phyloP scores from a whole-genome alignment of 352 stramenopile species.

The Peronospora tabacina region DNA sequence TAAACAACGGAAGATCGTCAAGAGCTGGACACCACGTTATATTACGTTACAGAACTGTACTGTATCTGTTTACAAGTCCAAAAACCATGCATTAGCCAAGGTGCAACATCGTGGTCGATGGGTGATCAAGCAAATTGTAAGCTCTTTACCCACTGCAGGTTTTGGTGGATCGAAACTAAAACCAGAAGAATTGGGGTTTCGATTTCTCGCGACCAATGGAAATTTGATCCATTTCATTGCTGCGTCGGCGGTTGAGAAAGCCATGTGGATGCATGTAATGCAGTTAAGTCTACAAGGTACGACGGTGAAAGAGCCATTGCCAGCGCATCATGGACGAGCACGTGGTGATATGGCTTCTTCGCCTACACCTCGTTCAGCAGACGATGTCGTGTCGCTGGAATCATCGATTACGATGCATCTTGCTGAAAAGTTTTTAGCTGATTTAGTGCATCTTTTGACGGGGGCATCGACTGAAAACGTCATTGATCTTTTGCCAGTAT shows the following conservation, averaged over 20 bases:
- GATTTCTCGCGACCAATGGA: conserved; percentile 75
- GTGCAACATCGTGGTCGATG: conserved; percentile 70
- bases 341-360: conserved; percentile 20
- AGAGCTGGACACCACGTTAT: conserved; percentile 84
- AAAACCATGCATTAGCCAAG: conserved; percentile 77
- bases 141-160: conserved; percentile 63
- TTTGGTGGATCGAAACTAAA: conserved; percentile 77
- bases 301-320: conserved; percentile 35
- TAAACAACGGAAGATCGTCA: conserved; percentile 87
- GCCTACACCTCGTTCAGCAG: conserved; percentile 24
- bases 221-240: conserved; percentile 83
- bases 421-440: conserved; percentile 59
- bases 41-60: conserved; percentile 80
- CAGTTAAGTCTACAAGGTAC: conserved; percentile 51
- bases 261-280: conserved; percentile 82
- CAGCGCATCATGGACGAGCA: conserved; percentile 31
- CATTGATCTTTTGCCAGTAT: conserved; percentile 50
- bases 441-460: conserved; percentile 51
- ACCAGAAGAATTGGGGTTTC: conserved; percentile 72
- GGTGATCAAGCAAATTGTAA: conserved; percentile 77
- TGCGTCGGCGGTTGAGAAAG: conserved; percentile 62
- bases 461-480: conserved; percentile 33
- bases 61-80: conserved; percentile 81
- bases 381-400: conserved; percentile 48
- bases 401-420: conserved; percentile 61